Base-by-base conservation (phyloP, 23 red algal genomes). In the Gracilaria domingensis region DNA sequence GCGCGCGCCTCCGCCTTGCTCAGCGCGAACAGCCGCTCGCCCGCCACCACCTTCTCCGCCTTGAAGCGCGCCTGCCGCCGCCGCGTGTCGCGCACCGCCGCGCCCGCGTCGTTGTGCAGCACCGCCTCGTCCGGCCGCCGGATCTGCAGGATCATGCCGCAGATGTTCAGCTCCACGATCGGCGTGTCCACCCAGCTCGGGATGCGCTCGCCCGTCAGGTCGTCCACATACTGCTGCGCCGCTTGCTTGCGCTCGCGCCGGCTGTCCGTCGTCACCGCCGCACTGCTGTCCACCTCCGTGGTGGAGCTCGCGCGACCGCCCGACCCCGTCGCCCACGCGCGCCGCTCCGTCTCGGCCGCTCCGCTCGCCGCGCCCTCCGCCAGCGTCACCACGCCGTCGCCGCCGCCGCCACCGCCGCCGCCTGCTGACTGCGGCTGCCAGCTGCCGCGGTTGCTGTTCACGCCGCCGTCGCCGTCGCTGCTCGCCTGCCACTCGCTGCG, bases 121-220 rank as follows among this genome's bases (percentile, higher is more conserved):
- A 65, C 58, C 38, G 53, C 51, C 33, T 81, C 76, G 25, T 91
- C 75, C 65, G 51, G 54, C 12, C 75, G 87, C 23, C 87, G 87
- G 24, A 91, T 81, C 48, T 91, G 87, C 44, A 91, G 42, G 24
- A 91, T 74, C 87, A 91, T 91, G 9, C 87, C 87, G 35, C 50
- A 69, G 47, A 91, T 59, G 33, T 74, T 74, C n/a, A 91, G 59
- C 76, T 91, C 87, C 12, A 81, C 56, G 40, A 91, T 91, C 13
- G 87, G 87, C 12, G 87, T 59, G 47, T 80, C 87, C 49, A 81
- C 73, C 55, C 75, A 91, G 28, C 50, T 48, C 37, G 75, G 75
- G 32, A 91, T 81, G 16, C 40, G 26, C 37, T 80, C 50, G 23
- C 76, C 87, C 66, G 48, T 88, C 49, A 88, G 28, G 44, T 88